Conservation (phyloP, 2,329 filamentous ascomycete genomes). For the Rhytidhysteron rufulum region DNA sequence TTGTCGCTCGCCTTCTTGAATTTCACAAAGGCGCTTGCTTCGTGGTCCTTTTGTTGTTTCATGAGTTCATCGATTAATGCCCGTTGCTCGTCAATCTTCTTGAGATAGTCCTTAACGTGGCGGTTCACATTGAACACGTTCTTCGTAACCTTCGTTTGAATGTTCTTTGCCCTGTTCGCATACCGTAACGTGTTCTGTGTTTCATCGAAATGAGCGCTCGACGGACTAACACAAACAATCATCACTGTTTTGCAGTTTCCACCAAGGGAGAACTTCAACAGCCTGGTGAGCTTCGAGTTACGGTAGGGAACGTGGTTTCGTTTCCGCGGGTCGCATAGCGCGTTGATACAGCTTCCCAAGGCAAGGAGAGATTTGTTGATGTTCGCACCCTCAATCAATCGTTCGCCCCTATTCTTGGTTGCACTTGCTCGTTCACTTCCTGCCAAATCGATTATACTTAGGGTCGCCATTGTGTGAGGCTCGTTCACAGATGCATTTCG, state of each 20-base stretch:
- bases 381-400: conserved; percentile 89
- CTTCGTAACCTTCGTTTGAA: conserved; percentile 98
- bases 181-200: conserved; percentile 97
- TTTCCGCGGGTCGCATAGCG: conserved; percentile 87
- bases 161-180: conserved; percentile 97
- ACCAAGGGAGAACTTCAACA: conserved; percentile 94
- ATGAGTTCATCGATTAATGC: conserved; percentile 94
- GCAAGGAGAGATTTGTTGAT: conserved; percentile 98
- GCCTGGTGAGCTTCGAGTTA: conserved; percentile 92
- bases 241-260: conserved; percentile 99
- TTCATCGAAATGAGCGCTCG: conserved; percentile 94
- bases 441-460: conserved; percentile 96
- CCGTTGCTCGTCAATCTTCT: conserved; percentile 99
- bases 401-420: conserved; percentile 91
- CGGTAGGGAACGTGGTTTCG: conserved; percentile 93
- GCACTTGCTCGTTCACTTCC: conserved; percentile 94
- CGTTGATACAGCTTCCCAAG: conserved; percentile 95
- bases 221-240: conserved; percentile 98
- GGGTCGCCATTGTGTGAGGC: conserved; percentile 94
- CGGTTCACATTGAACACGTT: conserved; percentile 99
- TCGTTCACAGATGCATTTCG: conserved; percentile 89
- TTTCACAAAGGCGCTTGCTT: conserved; percentile 76
- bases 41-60: conserved; percentile 85
- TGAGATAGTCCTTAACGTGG: conserved; percentile 97
- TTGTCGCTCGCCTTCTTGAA: conserved; percentile 90